Base-by-base conservation (phyloP, 2,329 filamentous ascomycete genomes). In the Claviceps humidiphila region DNA sequence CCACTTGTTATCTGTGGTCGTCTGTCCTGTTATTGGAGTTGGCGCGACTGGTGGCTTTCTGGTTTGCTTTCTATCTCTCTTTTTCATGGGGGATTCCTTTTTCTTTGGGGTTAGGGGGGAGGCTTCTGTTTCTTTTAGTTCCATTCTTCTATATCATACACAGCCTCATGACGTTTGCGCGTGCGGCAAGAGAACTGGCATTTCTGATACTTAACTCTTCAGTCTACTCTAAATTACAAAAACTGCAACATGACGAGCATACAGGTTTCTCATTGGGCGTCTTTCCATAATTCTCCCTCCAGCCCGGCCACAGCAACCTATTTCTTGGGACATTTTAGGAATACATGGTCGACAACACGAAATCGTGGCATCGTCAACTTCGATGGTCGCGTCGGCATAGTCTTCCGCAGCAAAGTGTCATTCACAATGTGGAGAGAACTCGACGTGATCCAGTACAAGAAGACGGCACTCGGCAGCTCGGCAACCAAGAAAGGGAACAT, bases 381-480 rank as follows among this genome's bases (percentile, higher is more conserved):
- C 1, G 57, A 34, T 2, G 52, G 8, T 22, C 55, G 56, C 37
- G 54, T 54, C 5, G 59, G 56, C 43, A 63, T 37, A 4, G 61
- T 40, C 44, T 58, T 56, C 11, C 55, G 52, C 2, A 69, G 49
- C n/a, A 69, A 55, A 16, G 54, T 51, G 13, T 64, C 60, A 48
- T 70, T 71, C 51, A 66, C 51, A n/a, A 61, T 55, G 49, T 63
- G 63, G 30, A 70, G 61, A 14, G 59, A 58, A 57, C 69, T 68
- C 5, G 66, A 68, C 5, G 65, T 59, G 3, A 63, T 59, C 69
- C 66, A 71, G 59, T 71, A 72, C 5, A 72, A 54, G 52, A 72
- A 68, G 24, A 72, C 62, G 20, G 68, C 68, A 49, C 67, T 65
- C 3, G 70, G 70, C 2, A 71, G 54, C 50, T 70, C 61, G 30